phyloP scores from a whole-genome alignment of 805 yeast species.

The Lipomyces lipofer region DNA sequence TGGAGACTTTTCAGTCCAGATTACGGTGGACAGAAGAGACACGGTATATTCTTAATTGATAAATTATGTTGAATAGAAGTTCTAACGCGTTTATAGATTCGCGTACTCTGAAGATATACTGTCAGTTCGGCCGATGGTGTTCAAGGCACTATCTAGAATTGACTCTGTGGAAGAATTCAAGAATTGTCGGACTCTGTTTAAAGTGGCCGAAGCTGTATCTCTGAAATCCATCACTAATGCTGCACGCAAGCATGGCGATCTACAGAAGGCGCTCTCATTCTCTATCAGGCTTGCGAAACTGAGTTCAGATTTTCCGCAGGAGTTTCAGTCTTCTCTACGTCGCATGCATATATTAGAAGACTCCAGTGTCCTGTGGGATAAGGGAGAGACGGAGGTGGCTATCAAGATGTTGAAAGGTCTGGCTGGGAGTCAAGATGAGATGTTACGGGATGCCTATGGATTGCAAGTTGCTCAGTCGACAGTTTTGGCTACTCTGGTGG shows the following conservation, averaged over 20 bases:
- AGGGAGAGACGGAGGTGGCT: slow-evolving; percentile 57
- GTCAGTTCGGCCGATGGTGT: slow-evolving; percentile 4
- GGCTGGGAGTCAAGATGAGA: slow-evolving; percentile 1
- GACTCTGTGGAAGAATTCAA: not conserved
- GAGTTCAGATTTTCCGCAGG: slow-evolving; percentile 1
- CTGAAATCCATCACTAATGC: not conserved
- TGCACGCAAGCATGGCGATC: slow-evolving; percentile 30
- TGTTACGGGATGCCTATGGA: not conserved
- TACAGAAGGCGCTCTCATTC: slow-evolving; percentile 32
- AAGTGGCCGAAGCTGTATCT: slow-evolving; percentile 4
- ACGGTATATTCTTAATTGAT: slow-evolving; percentile 7
- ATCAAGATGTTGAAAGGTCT: slow-evolving; percentile 51
- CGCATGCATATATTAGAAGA: slow-evolving; percentile 47
- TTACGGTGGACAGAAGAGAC: not conserved
- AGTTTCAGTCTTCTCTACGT: not conserved
- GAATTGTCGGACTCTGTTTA: not conserved
- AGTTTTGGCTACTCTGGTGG: slow-evolving; percentile 20
- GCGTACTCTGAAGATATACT: slow-evolving; percentile 16
- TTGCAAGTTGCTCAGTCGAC: slow-evolving; percentile 13
- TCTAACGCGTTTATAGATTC: slow-evolving; percentile 4
- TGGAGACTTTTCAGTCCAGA: not conserved
- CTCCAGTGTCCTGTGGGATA: slow-evolving; percentile 67
- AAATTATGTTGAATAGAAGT: too few species aligned
- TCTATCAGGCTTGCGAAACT: slow-evolving; percentile 32
- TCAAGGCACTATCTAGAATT: slow-evolving; percentile 1